Evolutionary conservation across 1,139 yeast species (phyloP), one percentile per base, ranked within the genome.

Genomic region (Ogataea hybrid): DNA sequence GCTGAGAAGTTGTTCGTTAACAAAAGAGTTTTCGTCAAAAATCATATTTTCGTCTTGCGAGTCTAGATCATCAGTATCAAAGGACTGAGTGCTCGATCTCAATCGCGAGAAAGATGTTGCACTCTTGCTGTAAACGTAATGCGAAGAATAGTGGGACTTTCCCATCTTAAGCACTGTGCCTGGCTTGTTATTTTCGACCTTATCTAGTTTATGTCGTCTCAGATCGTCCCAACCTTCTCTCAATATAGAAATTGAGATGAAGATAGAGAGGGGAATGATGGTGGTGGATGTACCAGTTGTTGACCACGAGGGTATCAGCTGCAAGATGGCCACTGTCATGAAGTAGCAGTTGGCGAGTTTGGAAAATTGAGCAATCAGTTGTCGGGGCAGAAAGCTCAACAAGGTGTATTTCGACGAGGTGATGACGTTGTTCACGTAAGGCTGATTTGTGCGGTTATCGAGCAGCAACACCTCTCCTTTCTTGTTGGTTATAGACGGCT

Each of bases 251-350:
- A 92, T 85, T n/a, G 88, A 73, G 67, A 94, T 85, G 62, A 94
- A 92, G 8, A 92, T 76, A 60, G 84, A 67, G 44, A 92, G 70
- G 1, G 98, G 98, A 29, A 90, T 73, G 53, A 92, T 90, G 2
- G 98, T 92, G 3, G 97, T 92, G 61, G 80, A 88, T 12, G 88
- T 84, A 47, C 97, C 98, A 0, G 98, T 92, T 3, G 98, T 89
- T 3, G 97, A 88, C 97, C 97, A 92, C 1, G 90, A 80, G 0
- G 98, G 98, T 41, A 92, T 84, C 94, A 90, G 83, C 61, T 92
- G 97, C 73, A 90, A 70, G 47, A 92, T 85, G 3, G 97, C 90
- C 18, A 92, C 94, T 8, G 80, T 72, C 75, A 92, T 65, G 64
- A 92, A 89, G 62, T 89, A 76, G 53, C 92, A 73, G 58, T 92